Evolutionary conservation across 768 basidiomycete species (phyloP), one percentile per base, ranked within the genome.

Genomic region (Mycena pura): DNA sequence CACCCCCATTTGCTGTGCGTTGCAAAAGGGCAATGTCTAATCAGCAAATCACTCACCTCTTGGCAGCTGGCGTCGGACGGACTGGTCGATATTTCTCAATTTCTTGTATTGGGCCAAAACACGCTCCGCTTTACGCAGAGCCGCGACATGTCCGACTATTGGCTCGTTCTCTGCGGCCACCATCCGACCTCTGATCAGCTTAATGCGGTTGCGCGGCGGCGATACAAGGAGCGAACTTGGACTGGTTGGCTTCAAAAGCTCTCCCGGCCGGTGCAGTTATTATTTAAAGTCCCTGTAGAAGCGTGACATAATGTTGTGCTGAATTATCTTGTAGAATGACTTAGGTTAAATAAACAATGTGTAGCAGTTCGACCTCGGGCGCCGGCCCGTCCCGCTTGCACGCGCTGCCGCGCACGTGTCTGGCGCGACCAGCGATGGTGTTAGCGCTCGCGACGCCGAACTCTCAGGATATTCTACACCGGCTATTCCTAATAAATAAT

Each of bases 21-120:
- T 8, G 29, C 28, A 36, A 21, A 38, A 21, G 19, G 2, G 14
- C n/a, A 19, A 44, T 28, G 52, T 56, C 21, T 51, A 19, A 39
- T 2, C 44, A 24, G 31, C 11, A 29, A 17, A 19, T 48, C 60
- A 36, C 28, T 41, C 41, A 48, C 28, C 21, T 25, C 28, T 29
- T 41, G 28, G 22, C 66, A 86, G 85, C 60, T 80, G 24, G 82
- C 79, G 7, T 74, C 80, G 1, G 78, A 86, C 43, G 77, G 75
- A 59, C 72, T 82, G 17, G 77, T 87, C 21, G 86, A 88, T 61
- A 45, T 88, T 11, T 84, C 84, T 2, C 74, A 75, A 17, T 79
- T 82, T 52, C 60, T 84, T 22, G 66, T 59, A 17, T 36, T 49
- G 0, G 86, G 84, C 19, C 40, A 68, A 9, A 86, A 86, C 62